Conservation (phyloP, 805 yeast genomes). For the Phaffomyces thermotolerans region DNA sequence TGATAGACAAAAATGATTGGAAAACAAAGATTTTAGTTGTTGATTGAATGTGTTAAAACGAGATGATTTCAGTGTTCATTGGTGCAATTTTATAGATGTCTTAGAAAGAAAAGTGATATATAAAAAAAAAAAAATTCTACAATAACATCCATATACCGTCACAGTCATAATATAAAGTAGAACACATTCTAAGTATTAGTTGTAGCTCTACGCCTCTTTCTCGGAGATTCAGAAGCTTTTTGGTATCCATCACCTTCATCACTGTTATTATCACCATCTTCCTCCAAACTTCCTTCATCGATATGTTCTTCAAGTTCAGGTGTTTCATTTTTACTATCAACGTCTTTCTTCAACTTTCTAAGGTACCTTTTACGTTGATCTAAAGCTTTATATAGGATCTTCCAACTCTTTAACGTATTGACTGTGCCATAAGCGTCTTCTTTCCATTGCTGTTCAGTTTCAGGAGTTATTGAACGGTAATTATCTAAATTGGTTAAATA, state of each 20-base stretch:
- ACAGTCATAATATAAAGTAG: not conserved
- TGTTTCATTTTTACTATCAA: not conserved
- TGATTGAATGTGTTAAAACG: too few relatives aligned
- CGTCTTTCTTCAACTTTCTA: constrained; percentile 7
- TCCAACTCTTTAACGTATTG: constrained; percentile 16
- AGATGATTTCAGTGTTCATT: not conserved
- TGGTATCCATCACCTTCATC: not conserved
- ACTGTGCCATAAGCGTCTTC: constrained; percentile 12
- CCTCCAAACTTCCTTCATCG: constrained; percentile 1
- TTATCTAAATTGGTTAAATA: not conserved
- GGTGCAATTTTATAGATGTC: too few relatives aligned
- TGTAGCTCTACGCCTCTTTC: not conserved
- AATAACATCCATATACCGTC: not conserved
- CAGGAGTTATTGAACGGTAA: constrained; percentile 10
- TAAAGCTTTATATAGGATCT: constrained; percentile 21
- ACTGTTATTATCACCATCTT: constrained; percentile 1
- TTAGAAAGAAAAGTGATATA: too few relatives aligned
- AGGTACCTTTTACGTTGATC: constrained; percentile 22
- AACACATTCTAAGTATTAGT: too few relatives aligned
- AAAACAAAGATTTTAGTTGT: too few relatives aligned
- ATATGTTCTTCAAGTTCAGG: not conserved
- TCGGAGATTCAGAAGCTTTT: not conserved
- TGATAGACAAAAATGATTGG: too few relatives aligned
- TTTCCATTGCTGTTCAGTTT: constrained; percentile 14
- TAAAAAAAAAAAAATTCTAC: too few relatives aligned